phyloP scores from a whole-genome alignment of 2,329 filamentous ascomycete genomes.

The Phoma sp. region DNA sequence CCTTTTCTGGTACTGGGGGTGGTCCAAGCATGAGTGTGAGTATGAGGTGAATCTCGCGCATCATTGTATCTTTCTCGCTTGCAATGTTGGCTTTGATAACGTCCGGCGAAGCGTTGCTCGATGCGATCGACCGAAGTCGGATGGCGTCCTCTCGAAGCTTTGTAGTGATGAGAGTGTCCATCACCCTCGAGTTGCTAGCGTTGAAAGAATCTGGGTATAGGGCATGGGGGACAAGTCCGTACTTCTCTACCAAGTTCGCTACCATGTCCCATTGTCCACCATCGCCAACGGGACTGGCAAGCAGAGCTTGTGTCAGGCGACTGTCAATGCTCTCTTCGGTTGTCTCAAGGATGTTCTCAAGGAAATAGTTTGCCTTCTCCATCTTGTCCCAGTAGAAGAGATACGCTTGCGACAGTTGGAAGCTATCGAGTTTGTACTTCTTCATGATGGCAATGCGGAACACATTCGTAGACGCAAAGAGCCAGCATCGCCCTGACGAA shows the following conservation, averaged over 20 bases:
- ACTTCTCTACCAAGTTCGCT: constrained; percentile 82
- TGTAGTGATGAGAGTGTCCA: constrained; percentile 78
- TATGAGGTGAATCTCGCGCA: constrained; percentile 79
- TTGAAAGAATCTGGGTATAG: constrained; percentile 85
- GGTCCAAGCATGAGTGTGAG: constrained; percentile 83
- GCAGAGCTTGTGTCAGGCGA: constrained; percentile 72
- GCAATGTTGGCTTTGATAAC: constrained; percentile 51
- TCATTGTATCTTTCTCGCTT: constrained; percentile 71
- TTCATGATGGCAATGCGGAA: constrained; percentile 90
- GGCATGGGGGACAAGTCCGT: constrained; percentile 82
- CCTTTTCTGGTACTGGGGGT: constrained; percentile 69
- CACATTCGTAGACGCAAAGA: constrained; percentile 90
- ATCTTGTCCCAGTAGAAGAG: constrained; percentile 95
- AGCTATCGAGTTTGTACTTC: constrained; percentile 75
- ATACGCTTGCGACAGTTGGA: constrained; percentile 87
- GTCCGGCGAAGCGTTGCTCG: constrained; percentile 43
- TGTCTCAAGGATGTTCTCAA: constrained; percentile 82
- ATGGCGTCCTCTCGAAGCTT: constrained; percentile 87
- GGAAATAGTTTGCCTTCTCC: constrained; percentile 88
- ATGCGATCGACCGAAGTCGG: constrained; percentile 66
- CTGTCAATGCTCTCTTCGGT: constrained; percentile 72
- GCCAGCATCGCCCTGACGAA: constrained; percentile 84
- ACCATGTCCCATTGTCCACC: constrained; percentile 95
- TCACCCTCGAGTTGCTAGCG: constrained; percentile 70
- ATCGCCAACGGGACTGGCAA: constrained; percentile 73